Base-by-base conservation (phyloP, 225 moss, liverwort and hornwort genomes). In the Antitrichia curtipendula region DNA sequence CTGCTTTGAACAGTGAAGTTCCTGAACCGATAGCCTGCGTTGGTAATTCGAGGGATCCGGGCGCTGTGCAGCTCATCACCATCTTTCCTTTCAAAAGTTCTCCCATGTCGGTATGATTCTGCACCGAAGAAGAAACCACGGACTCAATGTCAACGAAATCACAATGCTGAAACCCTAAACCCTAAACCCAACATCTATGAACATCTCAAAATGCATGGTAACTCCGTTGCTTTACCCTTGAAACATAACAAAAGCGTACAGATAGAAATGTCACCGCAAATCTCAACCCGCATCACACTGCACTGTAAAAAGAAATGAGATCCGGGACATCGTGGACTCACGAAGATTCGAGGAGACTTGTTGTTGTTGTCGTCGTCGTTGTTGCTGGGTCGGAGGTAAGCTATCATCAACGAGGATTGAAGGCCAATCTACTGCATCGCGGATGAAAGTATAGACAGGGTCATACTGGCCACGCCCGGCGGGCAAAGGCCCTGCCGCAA, bases 1-100 rank as follows among this genome's bases (percentile, higher is more conserved):
- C 96, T 91, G 87, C 95, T 95, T 87, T 92, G 95, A 31, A 97
- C 95, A 6, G 93, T 92, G 86, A 97, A 97, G 63, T 94, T 93
- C 81, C 95, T 87, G 76, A 97, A 97, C 75, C 90, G 93, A 43
- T 82, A 63, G 62, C 45, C 59, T 54, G 17, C 79, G 66, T 80
- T 74, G 23, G 87, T 21, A 43, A 29, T 63, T 54, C 64, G 82
- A 56, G 56, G 17, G 58, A 23, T 31, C 57, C 64, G 79, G n/a
- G 91, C 18, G 50, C 53, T 88, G 68, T 28, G 77, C 56, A 58
- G 68, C 38, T 68, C 86, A 86, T 87, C 81, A 84, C 89, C 63
- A 49, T 72, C 85, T 69, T 75, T 89, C 34, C 36, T 62, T 49
- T 65, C 82, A 76, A 61, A n/a, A n/a, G 7, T n/a, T 64, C 64